A percentile compares a stretch with the other conserved stretches of the same genome.
These are phyloP conservation scores for Monascus ruber DNA, from an alignment of 2,329 filamentous ascomycete species.

Conservation along the genomic window DNA sequence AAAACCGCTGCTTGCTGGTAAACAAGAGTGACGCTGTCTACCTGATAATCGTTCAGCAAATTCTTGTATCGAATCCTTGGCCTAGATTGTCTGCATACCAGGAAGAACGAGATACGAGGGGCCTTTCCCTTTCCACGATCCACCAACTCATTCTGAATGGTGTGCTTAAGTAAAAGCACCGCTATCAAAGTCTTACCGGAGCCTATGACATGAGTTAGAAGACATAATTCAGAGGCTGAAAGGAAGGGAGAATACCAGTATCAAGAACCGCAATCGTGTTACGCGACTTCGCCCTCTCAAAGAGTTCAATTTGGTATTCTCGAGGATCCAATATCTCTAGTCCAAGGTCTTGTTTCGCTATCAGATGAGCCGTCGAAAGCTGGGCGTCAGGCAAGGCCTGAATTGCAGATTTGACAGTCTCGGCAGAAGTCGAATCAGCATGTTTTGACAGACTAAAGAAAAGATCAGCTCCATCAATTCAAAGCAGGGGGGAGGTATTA, in stretches of 20 bases:
- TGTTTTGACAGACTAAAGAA: constrained; percentile 27
- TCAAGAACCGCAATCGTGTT: constrained; percentile 92
- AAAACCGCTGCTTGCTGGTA: constrained; percentile 82
- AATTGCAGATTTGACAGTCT: constrained; percentile 25
- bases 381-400: constrained; percentile 30
- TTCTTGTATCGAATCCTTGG: background rate
- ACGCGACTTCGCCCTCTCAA: constrained; percentile 68
- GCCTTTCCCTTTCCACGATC: constrained; percentile 49
- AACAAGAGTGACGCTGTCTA: constrained; percentile 79
- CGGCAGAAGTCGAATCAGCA: constrained; percentile 31
- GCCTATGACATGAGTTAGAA: constrained; percentile 37
- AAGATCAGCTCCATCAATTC: background rate
- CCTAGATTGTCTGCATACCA: constrained; percentile 41
- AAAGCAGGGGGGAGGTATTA: background rate
- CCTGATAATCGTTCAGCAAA: constrained; percentile 30
- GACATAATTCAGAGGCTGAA: background rate
- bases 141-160: constrained; percentile 66
- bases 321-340: constrained; percentile 64
- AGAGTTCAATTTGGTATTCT: constrained; percentile 87
- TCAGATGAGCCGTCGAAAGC: constrained; percentile 42
- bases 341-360: constrained; percentile 41
- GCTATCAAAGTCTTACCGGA: constrained; percentile 96
- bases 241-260: constrained; percentile 47
- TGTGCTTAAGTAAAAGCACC: constrained; percentile 66
- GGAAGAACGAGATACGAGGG: constrained; percentile 67